phyloP scores from a whole-genome alignment of 169 alveolate genomes.

The Babesia gibsoni region DNA sequence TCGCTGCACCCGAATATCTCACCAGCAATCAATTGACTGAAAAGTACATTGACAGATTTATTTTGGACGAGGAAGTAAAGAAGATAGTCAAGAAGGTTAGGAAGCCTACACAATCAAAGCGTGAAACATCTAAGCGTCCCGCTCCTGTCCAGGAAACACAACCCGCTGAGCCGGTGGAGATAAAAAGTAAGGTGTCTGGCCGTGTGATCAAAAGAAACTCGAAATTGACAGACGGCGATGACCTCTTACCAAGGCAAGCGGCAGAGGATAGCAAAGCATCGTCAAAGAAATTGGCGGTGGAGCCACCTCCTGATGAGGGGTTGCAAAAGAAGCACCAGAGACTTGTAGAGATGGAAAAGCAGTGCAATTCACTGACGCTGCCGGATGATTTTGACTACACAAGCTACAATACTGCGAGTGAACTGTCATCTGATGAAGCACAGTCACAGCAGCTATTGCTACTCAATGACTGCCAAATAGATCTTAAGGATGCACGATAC shows the following conservation, averaged over 20 bases:
- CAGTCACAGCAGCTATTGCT: slow-evolving; percentile 8
- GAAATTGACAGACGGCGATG: slow-evolving; percentile 9
- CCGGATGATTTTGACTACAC: slow-evolving; percentile 58
- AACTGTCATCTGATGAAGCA: slow-evolving; percentile 30
- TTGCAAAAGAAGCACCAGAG: slow-evolving; percentile 7
- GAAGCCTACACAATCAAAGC: neutral
- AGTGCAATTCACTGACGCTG: slow-evolving; percentile 44
- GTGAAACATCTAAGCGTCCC: neutral
- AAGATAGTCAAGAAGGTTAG: neutral
- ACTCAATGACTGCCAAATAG: slow-evolving; percentile 36
- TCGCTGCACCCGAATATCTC: slow-evolving; percentile 4
- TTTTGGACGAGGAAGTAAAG: too few relatives aligned
- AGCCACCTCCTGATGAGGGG: slow-evolving; percentile 1
- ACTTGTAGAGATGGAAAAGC: slow-evolving; percentile 26
- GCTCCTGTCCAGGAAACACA: neutral
- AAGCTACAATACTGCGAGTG: slow-evolving; percentile 54
- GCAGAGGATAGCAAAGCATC: neutral
- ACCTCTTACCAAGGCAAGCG: neutral
- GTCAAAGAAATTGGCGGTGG: neutral
- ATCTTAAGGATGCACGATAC: slow-evolving; percentile 39
- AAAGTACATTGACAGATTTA: neutral
- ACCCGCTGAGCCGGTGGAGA: slow-evolving; percentile 10
- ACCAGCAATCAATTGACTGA: neutral
- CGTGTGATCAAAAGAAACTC: slow-evolving; percentile 39
- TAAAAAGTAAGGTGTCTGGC: slow-evolving; percentile 56